A percentile compares a stretch with the other conserved stretches of the same genome.
Evolutionary conservation across 2,329 filamentous ascomycete species (phyloP).

Genomic region (Escovopsis sp.): DNA sequence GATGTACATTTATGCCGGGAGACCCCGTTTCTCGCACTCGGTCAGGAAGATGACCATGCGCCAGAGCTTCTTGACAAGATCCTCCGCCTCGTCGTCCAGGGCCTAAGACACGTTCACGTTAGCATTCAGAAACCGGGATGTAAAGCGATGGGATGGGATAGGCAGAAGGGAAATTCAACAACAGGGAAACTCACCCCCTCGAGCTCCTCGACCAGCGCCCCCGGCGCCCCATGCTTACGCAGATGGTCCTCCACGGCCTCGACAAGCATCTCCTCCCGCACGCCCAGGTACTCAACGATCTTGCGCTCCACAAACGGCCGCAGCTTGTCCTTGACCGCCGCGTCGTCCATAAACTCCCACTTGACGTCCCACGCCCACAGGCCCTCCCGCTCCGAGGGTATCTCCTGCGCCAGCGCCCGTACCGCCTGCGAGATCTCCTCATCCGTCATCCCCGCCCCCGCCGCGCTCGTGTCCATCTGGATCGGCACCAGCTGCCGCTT

Average conservation of each 20-base stretch:
- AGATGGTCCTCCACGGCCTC: conserved; percentile 85
- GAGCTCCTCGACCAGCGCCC: conserved; percentile 69
- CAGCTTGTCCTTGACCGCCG: conserved; percentile 69
- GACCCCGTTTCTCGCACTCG: conserved; percentile 79
- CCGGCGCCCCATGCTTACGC: conserved; percentile 57
- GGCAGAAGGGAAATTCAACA: neutral
- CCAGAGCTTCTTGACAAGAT: conserved; percentile 93
- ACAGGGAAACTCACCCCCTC: conserved; percentile 50
- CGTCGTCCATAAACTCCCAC: conserved; percentile 81
- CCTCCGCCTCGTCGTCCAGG: conserved; percentile 87
- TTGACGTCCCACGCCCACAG: conserved; percentile 88
- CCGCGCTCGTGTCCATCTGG: conserved; percentile 58
- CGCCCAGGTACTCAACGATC: conserved; percentile 88
- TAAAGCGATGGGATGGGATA: neutral
- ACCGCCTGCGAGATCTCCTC: conserved; percentile 78
- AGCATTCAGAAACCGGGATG: neutral
- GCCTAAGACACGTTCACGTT: conserved; percentile 34
- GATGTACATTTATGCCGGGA: conserved; percentile 42
- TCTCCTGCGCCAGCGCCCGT: conserved; percentile 71
- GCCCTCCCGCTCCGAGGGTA: conserved; percentile 72
- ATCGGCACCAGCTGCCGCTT: conserved; percentile 71
- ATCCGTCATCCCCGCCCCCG: conserved; percentile 53
- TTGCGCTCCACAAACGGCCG: conserved; percentile 96
- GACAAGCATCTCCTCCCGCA: conserved; percentile 91
- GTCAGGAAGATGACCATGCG: conserved; percentile 97